phyloP scores from a whole-genome alignment of 2,329 filamentous ascomycete species.

The Verticillium longisporum region DNA sequence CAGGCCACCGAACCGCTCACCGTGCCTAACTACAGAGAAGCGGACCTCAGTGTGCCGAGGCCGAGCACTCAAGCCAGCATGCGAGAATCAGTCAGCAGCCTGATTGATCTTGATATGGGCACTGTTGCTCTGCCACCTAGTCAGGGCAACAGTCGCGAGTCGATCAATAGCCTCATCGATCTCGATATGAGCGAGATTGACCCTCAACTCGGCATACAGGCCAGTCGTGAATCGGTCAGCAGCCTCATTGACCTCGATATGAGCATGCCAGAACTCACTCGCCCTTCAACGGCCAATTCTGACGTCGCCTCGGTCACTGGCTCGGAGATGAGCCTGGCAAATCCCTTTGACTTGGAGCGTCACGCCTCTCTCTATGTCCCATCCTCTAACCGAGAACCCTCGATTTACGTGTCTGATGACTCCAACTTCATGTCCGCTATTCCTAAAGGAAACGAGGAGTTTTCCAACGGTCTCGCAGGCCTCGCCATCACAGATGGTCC shows the following conservation, averaged over 20 bases:
- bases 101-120: constrained; percentile 25
- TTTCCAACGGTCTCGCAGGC: constrained; percentile 23
- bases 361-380: constrained; percentile 49
- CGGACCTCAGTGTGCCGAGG: constrained; percentile 24
- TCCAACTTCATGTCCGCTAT: constrained; percentile 38
- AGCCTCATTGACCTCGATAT: constrained; percentile 49
- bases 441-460: constrained; percentile 15
- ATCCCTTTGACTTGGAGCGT: constrained; percentile 58
- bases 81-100: constrained; percentile 28
- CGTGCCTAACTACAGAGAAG: constrained; percentile 22
- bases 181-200: constrained; percentile 16
- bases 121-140: constrained; percentile 13
- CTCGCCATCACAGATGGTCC: constrained; percentile 16
- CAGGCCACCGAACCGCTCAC: constrained; percentile 40
- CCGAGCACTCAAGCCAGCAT: constrained; percentile 23
- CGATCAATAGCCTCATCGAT: constrained; percentile 27
- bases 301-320: constrained; percentile 49
- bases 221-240: constrained; percentile 28
- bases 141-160: constrained; percentile 26
- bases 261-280: constrained; percentile 41
- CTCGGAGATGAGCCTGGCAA: constrained; percentile 46
- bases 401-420: constrained; percentile 56
- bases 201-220: constrained; percentile 29
- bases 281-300: constrained; percentile 55
- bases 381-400: constrained; percentile 41